phyloP scores from a whole-genome alignment of 495 filamentous ascomycete genomes.

The Xylaria curta region DNA sequence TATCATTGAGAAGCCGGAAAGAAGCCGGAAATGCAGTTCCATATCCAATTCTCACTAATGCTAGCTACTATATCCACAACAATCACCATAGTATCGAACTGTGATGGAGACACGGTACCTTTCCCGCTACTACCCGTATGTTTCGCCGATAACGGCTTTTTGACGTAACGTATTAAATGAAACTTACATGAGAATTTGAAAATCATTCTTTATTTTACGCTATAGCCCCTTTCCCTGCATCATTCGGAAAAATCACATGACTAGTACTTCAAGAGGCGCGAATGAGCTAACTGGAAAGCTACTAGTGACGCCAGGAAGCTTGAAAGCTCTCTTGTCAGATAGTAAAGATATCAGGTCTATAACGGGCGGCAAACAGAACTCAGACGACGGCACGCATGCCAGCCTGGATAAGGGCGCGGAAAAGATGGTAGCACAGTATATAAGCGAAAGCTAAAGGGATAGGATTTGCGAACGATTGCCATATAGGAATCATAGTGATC shows the following conservation, averaged over 20 bases:
- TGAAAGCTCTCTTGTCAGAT: neutral
- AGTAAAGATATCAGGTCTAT: neutral
- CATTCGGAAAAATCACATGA: neutral
- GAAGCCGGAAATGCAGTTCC: neutral
- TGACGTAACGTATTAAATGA: neutral
- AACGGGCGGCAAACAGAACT: no score
- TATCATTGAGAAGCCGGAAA: slow-evolving; percentile 6
- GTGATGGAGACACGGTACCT: neutral
- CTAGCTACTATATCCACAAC: neutral
- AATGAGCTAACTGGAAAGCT: neutral
- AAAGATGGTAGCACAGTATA: no score
- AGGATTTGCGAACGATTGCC: no score
- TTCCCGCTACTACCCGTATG: neutral
- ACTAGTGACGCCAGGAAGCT: neutral
- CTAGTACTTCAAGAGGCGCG: neutral
- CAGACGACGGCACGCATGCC: no score
- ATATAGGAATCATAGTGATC: neutral
- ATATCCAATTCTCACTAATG: neutral
- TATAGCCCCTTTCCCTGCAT: neutral
- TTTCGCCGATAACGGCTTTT: slow-evolving; percentile 16
- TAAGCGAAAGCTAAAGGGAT: no score
- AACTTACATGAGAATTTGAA: neutral
- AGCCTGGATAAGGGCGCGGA: no score
- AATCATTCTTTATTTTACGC: neutral
- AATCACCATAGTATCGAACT: neutral